Evolutionary conservation across 192 early-diverging fungal genomes (phyloP), one percentile per base, ranked within the genome.

Genomic region (Podila epigama): DNA sequence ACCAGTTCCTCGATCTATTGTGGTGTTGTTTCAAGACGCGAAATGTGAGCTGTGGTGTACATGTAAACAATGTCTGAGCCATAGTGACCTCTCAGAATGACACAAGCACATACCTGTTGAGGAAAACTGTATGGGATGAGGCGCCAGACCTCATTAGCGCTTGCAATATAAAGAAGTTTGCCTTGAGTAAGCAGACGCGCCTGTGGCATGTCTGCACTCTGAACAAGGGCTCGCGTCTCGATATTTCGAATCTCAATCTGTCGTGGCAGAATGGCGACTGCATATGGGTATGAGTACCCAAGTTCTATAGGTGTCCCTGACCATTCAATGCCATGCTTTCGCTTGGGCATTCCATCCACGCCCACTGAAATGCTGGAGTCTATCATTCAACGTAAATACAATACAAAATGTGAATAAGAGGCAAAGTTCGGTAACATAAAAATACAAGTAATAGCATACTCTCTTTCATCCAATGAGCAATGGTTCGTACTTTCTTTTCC

Each of bases 191-290:
- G 83, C 37, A 89, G 81, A n/a, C 84, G 81, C 34, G 87, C 84
- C 33, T 91, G 84, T 1, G 84, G 68, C 31, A 98, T 81, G 18
- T 89, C 85, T 13, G 96, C 86, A 33, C 86, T 83, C 73, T 98
- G 97, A 5, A 98, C 92, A 25, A 96, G 77, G 3, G 88, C 88
- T 52, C 91, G 89, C 0, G 94, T 92, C 48, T 85, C 90, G 51
- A 97, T 89, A 52, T 93, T 95, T 67, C 94, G 87, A 16, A 98
- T 92, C 70, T 96, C 94, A 1, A 98, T 88, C 37, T 91, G 84
- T 5, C 84, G 82, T 5, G 85, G 75, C 35, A 91, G 61, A 35
- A 93, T 86, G 8, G 85, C 92, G 62, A 93, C 84, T 15, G 91
- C 85, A 65, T 93, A 95, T 6, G 93, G 93, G 32, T 87, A 73